A percentile compares a stretch with the other conserved stretches of the same genome.
phyloP scores from a whole-genome alignment of 1,139 yeast genomes.

The Suhomyces coccinellae region DNA sequence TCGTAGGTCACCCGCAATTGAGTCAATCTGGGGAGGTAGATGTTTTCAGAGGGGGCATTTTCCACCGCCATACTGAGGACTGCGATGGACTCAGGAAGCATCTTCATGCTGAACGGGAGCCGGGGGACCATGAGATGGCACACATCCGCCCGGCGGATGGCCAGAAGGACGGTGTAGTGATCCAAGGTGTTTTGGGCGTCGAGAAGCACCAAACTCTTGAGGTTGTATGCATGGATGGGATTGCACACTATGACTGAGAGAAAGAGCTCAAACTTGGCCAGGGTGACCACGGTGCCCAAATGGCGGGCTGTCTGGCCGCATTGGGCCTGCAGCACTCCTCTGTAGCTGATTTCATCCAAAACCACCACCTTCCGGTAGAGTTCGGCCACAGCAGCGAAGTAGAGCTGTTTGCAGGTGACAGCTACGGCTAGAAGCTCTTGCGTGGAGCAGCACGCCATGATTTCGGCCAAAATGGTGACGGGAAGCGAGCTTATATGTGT shows the following conservation, averaged over 20 bases:
- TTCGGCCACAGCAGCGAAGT: constrained; percentile 21
- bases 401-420: constrained; percentile 17
- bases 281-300: background rate
- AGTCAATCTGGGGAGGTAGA: constrained; percentile 5
- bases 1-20: constrained; percentile 7
- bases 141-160: background rate
- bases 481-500: constrained; percentile 11
- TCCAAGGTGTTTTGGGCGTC: background rate
- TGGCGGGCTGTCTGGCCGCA: background rate
- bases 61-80: constrained; percentile 3
- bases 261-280: background rate
- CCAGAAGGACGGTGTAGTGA: background rate
- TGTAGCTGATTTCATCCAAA: constrained; percentile 14
- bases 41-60: background rate
- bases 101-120: background rate
- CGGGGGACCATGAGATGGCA: background rate
- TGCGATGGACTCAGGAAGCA: background rate
- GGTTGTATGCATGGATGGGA: constrained; percentile 14
- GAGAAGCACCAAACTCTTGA: constrained; percentile 13
- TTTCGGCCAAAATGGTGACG: constrained; percentile 10
- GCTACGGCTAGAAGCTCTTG: constrained; percentile 21
- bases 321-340: background rate
- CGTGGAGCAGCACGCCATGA: constrained; percentile 17
- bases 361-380: constrained; percentile 21
- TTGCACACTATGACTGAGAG: constrained; percentile 13